Evolutionary conservation across 495 filamentous ascomycete species (phyloP).

Genomic region (Tuber indicum): DNA sequence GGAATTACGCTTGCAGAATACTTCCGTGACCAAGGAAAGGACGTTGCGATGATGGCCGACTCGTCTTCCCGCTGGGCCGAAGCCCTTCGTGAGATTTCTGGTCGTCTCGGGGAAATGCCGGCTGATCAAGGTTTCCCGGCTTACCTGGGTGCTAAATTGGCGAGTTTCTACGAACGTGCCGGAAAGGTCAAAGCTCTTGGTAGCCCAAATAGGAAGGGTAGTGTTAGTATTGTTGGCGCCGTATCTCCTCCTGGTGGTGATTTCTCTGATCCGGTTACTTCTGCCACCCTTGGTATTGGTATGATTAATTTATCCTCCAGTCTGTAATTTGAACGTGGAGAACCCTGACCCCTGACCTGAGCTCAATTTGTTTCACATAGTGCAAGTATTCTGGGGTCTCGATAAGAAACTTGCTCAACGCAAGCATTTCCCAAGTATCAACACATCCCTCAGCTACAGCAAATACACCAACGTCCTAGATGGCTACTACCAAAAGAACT

Average conservation of each 20-base stretch:
- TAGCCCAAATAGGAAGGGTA: constrained; percentile 77
- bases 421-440: constrained; percentile 99
- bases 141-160: constrained; percentile 92
- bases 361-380: constrained; percentile 40
- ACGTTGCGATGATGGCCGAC: constrained; percentile 99
- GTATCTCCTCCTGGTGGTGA: constrained; percentile 97
- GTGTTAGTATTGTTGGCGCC: constrained; percentile 95
- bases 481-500: constrained; percentile 85
- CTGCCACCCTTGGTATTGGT: constrained; percentile 78
- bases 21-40: constrained; percentile 96
- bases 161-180: constrained; percentile 98
- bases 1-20: constrained; percentile 98
- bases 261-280: constrained; percentile 98
- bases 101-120: constrained; percentile 98
- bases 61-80: constrained; percentile 98
- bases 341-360: not conserved
- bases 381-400: constrained; percentile 99
- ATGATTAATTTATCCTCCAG: constrained; percentile 9
- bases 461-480: constrained; percentile 87
- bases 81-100: constrained; percentile 95
- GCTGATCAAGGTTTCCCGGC: constrained; percentile 99
- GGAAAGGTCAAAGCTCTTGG: constrained; percentile 79
- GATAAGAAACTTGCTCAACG: constrained; percentile 99
- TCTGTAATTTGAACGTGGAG: not conserved
- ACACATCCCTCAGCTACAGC: constrained; percentile 91